phyloP scores from a whole-genome alignment of 345 rosid species.

The Rhizophora mangle region DNA sequence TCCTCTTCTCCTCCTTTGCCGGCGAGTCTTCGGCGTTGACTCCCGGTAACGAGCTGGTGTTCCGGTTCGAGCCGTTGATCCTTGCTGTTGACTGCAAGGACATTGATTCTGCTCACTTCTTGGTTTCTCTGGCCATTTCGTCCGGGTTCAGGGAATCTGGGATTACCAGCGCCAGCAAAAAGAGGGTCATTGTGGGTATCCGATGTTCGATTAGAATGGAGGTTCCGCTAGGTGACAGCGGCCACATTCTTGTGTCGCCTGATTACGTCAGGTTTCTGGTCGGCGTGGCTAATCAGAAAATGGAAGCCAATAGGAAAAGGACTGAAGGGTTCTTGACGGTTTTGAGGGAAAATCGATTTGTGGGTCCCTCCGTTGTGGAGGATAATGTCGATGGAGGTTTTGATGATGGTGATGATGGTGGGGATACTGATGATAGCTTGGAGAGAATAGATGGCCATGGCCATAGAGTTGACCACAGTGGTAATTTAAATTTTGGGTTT shows the following conservation, averaged over 20 bases:
- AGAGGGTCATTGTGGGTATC: slow-evolving; percentile 73
- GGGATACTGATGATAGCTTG: slow-evolving; percentile 18
- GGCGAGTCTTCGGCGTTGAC: not conserved
- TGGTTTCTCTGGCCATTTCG: slow-evolving; percentile 66
- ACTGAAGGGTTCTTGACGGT: slow-evolving; percentile 53
- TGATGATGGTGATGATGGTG: slow-evolving; percentile 18
- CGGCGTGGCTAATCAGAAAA: slow-evolving; percentile 72
- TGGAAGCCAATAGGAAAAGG: slow-evolving; percentile 76
- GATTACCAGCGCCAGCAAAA: slow-evolving; percentile 60
- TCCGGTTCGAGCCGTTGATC: slow-evolving; percentile 86
- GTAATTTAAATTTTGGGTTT: slow-evolving; percentile 26
- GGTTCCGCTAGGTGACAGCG: slow-evolving; percentile 68
- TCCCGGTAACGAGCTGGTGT: slow-evolving; percentile 43
- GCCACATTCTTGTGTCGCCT: slow-evolving; percentile 45
- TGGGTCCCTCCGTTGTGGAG: slow-evolving; percentile 10
- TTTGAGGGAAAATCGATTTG: slow-evolving; percentile 38
- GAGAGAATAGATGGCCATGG: slow-evolving; percentile 4
- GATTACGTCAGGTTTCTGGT: slow-evolving; percentile 75
- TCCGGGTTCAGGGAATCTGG: slow-evolving; percentile 87
- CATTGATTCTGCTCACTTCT: slow-evolving; percentile 52
- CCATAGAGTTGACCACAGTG: slow-evolving; percentile 27
- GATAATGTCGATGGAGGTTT: slow-evolving; percentile 8
- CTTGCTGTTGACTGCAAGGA: slow-evolving; percentile 77
- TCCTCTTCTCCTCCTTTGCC: slow-evolving; percentile 42
- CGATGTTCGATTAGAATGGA: slow-evolving; percentile 83